Base-by-base conservation (phyloP, 768 basidiomycete species). In the Rhizopogon roseolus region DNA sequence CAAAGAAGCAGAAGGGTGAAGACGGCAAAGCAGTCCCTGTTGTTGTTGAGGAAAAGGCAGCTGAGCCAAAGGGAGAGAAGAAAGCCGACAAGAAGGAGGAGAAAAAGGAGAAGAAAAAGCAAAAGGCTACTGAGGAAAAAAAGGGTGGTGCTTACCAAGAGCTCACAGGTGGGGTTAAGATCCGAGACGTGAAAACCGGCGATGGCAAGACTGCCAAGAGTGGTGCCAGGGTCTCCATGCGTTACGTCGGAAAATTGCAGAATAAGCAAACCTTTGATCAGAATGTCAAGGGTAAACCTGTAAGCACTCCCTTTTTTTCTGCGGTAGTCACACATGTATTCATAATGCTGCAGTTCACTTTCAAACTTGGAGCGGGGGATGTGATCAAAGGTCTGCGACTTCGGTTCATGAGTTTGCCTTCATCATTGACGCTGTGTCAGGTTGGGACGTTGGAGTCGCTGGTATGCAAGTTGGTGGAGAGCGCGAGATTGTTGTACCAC, bases 381-480 rank as follows among this genome's bases (percentile, higher is more conserved):
- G 96, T 98, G 50, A 97, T 98, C 71, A 92, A 93, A 76, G 90
- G 87, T 85, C 54, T 43, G 73, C 39, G 17, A 5, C 11, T 57
- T 29, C 22, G 14, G 27, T 14, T 40, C 52, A 32, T 43, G 6
- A 17, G 17, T 16, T 38, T 54, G 17, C 9, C 39, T 50, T 64
- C 11, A 58, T 46, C 8, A 11, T 39, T 44, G 19, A 48, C 38
- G 14, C 50, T 10, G 43, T 16, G 28, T 25, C 54, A 88, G 85
- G 89, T 43, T 97, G 95, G 94, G 96, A 98, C 62, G 76, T 90
- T 63, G 96, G 95, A 39, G 77, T 98, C 53, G 84, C 76, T 29
- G 96, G 96, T 34, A 97, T 98, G 94, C 86, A 90, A 62, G 83
- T 87, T 39, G 88, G 85, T 39, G 94, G 95, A 27, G 94, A 98